phyloP scores from a whole-genome alignment of 352 stramenopile genomes.

The Phytophthora aleatoria region DNA sequence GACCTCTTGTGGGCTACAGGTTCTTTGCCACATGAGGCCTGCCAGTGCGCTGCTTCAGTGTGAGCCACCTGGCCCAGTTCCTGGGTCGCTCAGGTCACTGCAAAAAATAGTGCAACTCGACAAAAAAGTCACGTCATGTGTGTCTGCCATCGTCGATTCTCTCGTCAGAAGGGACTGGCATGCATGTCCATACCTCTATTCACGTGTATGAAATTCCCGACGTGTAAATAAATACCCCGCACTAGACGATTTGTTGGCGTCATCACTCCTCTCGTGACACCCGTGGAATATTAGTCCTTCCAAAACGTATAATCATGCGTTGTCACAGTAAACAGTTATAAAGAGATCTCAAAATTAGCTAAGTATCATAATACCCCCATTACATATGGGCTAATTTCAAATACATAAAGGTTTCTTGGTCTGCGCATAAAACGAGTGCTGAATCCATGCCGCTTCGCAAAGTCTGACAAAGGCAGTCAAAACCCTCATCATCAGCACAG shows the following conservation, averaged over 20 bases:
- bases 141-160: neutral
- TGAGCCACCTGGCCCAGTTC: no score
- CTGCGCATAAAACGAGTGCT: constrained; percentile 10
- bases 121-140: neutral
- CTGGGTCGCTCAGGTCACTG: no score
- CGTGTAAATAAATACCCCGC: constrained; percentile 3
- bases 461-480: constrained; percentile 27
- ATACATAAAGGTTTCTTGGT: neutral
- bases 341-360: neutral
- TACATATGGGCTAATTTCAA: neutral
- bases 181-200: neutral
- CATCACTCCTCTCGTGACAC: constrained; percentile 2
- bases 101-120: no score
- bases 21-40: no score
- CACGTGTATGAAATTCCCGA: neutral
- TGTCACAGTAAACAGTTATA: neutral
- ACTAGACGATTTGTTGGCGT: constrained; percentile 13
- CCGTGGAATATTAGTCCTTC: neutral
- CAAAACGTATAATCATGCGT: neutral
- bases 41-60: no score
- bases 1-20: no score
- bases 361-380: no score
- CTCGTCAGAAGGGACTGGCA: neutral
- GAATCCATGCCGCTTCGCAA: constrained; percentile 28
- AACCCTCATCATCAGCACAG: constrained; percentile 1